Base-by-base conservation (phyloP, 257 asterid species). In the Sherardia arvensis region DNA sequence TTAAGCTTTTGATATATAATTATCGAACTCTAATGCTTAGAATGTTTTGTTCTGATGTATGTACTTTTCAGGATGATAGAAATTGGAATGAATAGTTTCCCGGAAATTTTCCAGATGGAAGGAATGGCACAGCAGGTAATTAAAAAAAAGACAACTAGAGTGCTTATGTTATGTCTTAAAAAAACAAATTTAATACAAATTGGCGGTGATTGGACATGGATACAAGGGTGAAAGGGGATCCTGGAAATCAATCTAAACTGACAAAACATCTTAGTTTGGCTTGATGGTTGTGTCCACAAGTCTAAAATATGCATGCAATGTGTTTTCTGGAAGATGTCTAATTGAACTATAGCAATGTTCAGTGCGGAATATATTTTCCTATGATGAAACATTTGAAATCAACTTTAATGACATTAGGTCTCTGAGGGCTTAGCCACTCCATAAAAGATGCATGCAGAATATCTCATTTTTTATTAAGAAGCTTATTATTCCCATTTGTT, bases 41-140 rank as follows among this genome's bases (percentile, higher is more conserved):
- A 59, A 34, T 3, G 7, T 1, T 20, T 34, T 49, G 8, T 27
- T 30, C 26, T 56, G 49, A 55, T 61, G 29, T 25, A 7, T 8
- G 23, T 34, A 1, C 54, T 32, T 61, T 72, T 55, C 78, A 90
- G 97, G 85, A 75, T 90, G 91, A 81, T 90, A 62, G 95, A 87
- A 72, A 90, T 90, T 73, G 95, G 97, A 63, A 43, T 78, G 62
- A 77, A 70, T 74, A 81, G 94, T 73, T 81, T 90, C 77, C 97
- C 97, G 6, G 95, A 87, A 78, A 74, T 87, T 80, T 90, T 90
- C 70, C 83, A 57, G 64, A 73, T 32, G 63, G 87, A 85, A 66
- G 86, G 91, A 65, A 80, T 87, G 79, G 91, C 90, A 53, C 85
- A 83, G 71, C 81, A 85, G 95, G 97, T 90, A 79, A 57, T 66